Evolutionary conservation across 2,329 filamentous ascomycete genomes (phyloP).

Genomic region (Dryadomyces quercivorus): DNA sequence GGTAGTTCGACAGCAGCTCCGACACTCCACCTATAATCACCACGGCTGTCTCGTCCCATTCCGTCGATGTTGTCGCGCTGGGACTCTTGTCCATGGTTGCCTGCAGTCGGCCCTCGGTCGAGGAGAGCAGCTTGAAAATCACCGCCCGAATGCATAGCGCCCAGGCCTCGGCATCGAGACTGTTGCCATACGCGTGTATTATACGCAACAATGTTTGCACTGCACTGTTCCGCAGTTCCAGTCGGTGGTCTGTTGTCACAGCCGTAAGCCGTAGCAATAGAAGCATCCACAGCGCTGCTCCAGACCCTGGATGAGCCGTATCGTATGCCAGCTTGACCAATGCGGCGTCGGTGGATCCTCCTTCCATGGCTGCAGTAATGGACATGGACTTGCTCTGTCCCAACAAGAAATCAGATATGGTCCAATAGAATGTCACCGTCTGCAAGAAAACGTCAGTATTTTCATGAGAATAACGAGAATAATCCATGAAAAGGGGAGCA

Average conservation of each 20-base stretch:
- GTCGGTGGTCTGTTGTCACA: slow-evolving; percentile 57
- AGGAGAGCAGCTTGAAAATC: slow-evolving; percentile 64
- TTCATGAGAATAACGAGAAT: neutral
- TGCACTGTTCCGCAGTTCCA: slow-evolving; percentile 70
- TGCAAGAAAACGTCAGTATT: slow-evolving; percentile 19
- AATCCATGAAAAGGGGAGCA: slow-evolving; percentile 16
- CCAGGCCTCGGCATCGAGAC: slow-evolving; percentile 68
- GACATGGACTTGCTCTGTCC: slow-evolving; percentile 44
- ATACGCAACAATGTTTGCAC: slow-evolving; percentile 86
- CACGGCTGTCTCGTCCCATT: slow-evolving; percentile 65
- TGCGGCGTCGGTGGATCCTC: slow-evolving; percentile 41
- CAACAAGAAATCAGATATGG: slow-evolving; percentile 77
- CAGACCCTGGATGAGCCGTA: slow-evolving; percentile 46
- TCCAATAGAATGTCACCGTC: slow-evolving; percentile 94
- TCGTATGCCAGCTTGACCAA: slow-evolving; percentile 47
- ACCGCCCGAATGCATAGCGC: slow-evolving; percentile 70
- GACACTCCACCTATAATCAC: slow-evolving; percentile 64
- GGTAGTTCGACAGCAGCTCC: slow-evolving; percentile 61
- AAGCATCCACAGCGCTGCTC: slow-evolving; percentile 67
- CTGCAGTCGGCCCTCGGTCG: slow-evolving; percentile 48
- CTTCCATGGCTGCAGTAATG: slow-evolving; percentile 44
- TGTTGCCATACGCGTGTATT: slow-evolving; percentile 80
- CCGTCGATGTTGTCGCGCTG: slow-evolving; percentile 31
- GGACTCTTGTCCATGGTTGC: slow-evolving; percentile 22
- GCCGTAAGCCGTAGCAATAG: slow-evolving; percentile 58